Evolutionary conservation across 1,284 basidiomycete species (phyloP), one percentile per base, ranked within the genome.

Genomic region (Leccinum solheimii): DNA sequence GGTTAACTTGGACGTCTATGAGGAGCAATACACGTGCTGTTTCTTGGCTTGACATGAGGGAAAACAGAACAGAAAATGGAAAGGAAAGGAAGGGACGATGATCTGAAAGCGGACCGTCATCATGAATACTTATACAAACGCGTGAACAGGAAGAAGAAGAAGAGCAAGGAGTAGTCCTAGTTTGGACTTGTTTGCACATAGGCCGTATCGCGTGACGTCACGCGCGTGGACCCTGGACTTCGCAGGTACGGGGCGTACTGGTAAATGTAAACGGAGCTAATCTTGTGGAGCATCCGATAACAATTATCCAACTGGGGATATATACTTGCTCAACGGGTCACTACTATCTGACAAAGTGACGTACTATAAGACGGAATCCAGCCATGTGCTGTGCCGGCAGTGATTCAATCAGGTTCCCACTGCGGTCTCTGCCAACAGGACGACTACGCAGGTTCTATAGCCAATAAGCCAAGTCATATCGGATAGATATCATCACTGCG

Each of bases 1-100:
- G 79, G 66, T 76, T 77, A 38, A 72, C 72, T 70, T 89, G 87
- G 62, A 82, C 79, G 69, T 86, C 86, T 66, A 88, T 77, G 60
- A 87, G 73, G 64, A 89, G 81, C 62, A 89, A 82, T 34, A 86
- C 81, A 62, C 82, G 81, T 58, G 63, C 40, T 5, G 64, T 56
- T 13, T 59, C 55, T 54, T 75, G 71, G 53, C 62, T 64, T 23
- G 48, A 32, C 27, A 34, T 19, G 13, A 38, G 23, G 50, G 21
- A 6, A 27, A n/a, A n/a, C 8, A 9, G 38, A 40, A 45, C 10
- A 23, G 27, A 55, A 43, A n/a, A n/a, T 16, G 38, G 16, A 40
- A 45, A 19, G 27, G 27, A 55, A 48, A 23, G 7, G 30, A 59
- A 36, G 32, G 36, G 13, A n/a, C 7, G 5, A 34, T 16, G 3